phyloP scores from a whole-genome alignment of 768 basidiomycete species.

The Xerocomellus intermedius region DNA sequence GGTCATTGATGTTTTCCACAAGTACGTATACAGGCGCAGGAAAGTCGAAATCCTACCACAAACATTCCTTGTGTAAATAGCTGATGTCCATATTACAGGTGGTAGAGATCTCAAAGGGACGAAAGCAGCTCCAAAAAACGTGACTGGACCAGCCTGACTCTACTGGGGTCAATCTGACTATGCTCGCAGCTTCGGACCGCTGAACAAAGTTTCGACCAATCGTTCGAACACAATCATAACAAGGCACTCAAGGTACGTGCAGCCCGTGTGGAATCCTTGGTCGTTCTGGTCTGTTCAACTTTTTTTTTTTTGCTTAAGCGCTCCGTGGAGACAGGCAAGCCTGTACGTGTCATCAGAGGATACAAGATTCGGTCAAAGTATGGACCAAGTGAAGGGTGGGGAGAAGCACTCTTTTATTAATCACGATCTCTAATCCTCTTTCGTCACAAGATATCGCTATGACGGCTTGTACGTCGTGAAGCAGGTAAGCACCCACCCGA shows the following conservation, averaged over 20 bases:
- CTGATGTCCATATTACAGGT: constrained; percentile 40
- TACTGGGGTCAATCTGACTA: not conserved
- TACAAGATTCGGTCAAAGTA: constrained; percentile 63
- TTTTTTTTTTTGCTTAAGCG: constrained; percentile 41
- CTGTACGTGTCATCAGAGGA: constrained; percentile 85
- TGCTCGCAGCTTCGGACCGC: constrained; percentile 74
- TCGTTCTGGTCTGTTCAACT: not conserved
- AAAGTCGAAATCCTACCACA: constrained; percentile 17
- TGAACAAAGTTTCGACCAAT: constrained; percentile 81
- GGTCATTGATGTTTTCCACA: not conserved
- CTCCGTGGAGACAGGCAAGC: constrained; percentile 78
- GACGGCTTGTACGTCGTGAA: constrained; percentile 85
- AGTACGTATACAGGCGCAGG: constrained; percentile 84
- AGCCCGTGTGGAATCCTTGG: not conserved
- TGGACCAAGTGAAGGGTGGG: constrained; percentile 76
- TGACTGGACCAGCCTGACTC: constrained; percentile 30
- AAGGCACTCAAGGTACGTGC: constrained; percentile 56
- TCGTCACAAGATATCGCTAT: constrained; percentile 68
- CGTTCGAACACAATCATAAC: constrained; percentile 73
- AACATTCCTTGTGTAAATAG: not conserved
- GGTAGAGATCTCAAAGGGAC: constrained; percentile 89
- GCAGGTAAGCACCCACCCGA: constrained; percentile 42
- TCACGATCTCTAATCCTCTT: not conserved
- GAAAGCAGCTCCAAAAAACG: constrained; percentile 79
- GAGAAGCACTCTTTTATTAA: not conserved